Evolutionary conservation across 306 rosid genomes (phyloP), one percentile per base, ranked within the genome.

Genomic region (Mimosa bimucronata): DNA sequence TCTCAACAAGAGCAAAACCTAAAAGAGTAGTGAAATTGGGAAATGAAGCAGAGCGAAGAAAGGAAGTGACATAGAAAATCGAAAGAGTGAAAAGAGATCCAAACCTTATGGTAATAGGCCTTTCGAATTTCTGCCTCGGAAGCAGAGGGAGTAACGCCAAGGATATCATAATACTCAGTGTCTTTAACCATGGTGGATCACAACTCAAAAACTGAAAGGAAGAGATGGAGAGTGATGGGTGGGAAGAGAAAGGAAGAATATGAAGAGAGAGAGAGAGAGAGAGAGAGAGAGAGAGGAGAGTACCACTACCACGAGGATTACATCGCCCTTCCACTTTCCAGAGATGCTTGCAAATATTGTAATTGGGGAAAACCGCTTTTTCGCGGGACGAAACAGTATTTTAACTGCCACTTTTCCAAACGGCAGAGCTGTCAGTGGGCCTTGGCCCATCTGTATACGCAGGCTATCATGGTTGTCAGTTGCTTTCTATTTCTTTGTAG

Each of bases 101-200:
- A 7, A 61, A 91, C 99, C 98, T 93, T 95, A 9, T 85, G 92
- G 81, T 92, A 94, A 72, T 94, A 94, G 61, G 98, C 98, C 83
- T 89, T 92, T 77, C 97, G 99, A 83, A 95, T 90, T 88, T 91
- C 91, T 14, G 81, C 94, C 21, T 91, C 94, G 3, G 98, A 87
- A 62, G 98, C 93, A 3, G 91, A 87, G 69, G 97, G 88, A 81
- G 74, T 19, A 78, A 95, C 88, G 18, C 91, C 85, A 31, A 95
- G 98, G 74, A 91, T 83, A 38, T 95, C 97, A 80, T 95, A 95
- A 83, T 85, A 95, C 90, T 95, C 98, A 2, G 93, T 81, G 78
- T 95, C 99, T 60, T 86, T 93, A 72, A 86, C 97, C 99, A 91
- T 62, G 25, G 77, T 19, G 71, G 80, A 52, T 41, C 12, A 40